Conservation (phyloP, 2,329 filamentous ascomycete genomes). For the Trichoderma atroviride region DNA sequence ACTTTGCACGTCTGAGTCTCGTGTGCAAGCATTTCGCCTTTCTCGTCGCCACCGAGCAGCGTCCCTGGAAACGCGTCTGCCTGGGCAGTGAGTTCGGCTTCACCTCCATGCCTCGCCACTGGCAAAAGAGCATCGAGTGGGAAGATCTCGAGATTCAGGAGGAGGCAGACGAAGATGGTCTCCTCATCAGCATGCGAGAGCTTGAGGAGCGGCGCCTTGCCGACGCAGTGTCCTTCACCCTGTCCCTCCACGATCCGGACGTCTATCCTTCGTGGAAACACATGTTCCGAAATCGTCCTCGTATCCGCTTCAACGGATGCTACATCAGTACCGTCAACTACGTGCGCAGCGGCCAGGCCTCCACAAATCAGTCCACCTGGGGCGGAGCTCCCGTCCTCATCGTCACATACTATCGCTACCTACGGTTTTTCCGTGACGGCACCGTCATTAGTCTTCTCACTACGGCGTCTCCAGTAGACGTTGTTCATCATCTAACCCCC, state of each 20-base stretch:
- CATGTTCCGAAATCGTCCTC: slow-evolving; percentile 81
- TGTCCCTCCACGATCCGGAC: slow-evolving; percentile 48
- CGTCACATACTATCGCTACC: slow-evolving; percentile 96
- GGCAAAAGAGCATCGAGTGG: slow-evolving; percentile 63
- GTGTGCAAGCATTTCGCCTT: slow-evolving; percentile 90
- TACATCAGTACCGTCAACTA: slow-evolving; percentile 99
- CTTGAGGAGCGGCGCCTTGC: slow-evolving; percentile 40
- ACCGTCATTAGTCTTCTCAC: slow-evolving; percentile 79
- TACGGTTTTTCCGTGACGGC: slow-evolving; percentile 92
- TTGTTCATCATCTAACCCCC: slow-evolving; percentile 80
- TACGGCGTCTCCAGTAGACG: slow-evolving; percentile 79
- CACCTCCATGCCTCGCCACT: slow-evolving; percentile 79
- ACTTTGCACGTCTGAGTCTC: slow-evolving; percentile 72
- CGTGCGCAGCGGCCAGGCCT: slow-evolving; percentile 76
- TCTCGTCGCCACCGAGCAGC: slow-evolving; percentile 79
- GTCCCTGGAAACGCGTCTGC: slow-evolving; percentile 80
- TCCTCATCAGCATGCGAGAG: slow-evolving; percentile 43
- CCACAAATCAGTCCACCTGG: slow-evolving; percentile 74
- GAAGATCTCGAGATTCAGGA: slow-evolving; percentile 46
- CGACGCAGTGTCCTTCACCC: slow-evolving; percentile 42
- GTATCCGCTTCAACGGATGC: slow-evolving; percentile 90
- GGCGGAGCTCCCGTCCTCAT: slow-evolving; percentile 78
- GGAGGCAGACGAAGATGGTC: slow-evolving; percentile 37
- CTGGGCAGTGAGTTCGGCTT: slow-evolving; percentile 76
- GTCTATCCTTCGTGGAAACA: slow-evolving; percentile 59